Percentiles rank a stretch among this genome's conserved stretches.
Evolutionary conservation across 495 filamentous ascomycete species (phyloP).

Genomic region (Neurospora tetrasperma): DNA sequence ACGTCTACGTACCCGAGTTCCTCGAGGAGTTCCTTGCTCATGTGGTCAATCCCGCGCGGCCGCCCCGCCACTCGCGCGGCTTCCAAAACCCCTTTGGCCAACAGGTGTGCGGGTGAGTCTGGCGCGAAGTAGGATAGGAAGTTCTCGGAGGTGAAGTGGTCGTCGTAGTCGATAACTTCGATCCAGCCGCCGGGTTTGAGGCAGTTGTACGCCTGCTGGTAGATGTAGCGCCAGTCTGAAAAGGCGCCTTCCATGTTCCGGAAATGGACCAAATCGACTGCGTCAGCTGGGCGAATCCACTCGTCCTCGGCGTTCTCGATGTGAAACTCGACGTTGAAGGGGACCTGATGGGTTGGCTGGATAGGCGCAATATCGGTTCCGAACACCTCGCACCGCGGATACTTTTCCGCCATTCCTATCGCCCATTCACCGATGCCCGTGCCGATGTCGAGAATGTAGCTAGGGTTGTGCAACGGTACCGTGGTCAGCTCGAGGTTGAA

Average conservation of each 20-base stretch:
- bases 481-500: constrained; percentile 51
- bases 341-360: constrained; percentile 40
- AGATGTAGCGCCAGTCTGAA: constrained; percentile 49
- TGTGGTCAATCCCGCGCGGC: constrained; percentile 43
- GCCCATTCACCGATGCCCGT: constrained; percentile 66
- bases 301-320: constrained; percentile 56
- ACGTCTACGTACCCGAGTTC: constrained; percentile 55
- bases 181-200: constrained; percentile 57
- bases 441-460: constrained; percentile 57
- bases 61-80: constrained; percentile 35
- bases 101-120: constrained; percentile 26
- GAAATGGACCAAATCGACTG: constrained; percentile 58
- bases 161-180: constrained; percentile 49
- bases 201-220: constrained; percentile 48
- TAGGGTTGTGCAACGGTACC: constrained; percentile 42
- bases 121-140: constrained; percentile 31
- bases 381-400: constrained; percentile 52
- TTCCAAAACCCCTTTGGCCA: constrained; percentile 26
- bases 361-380: constrained; percentile 60
- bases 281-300: constrained; percentile 43
- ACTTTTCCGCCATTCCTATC: constrained; percentile 57
- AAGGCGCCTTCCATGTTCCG: constrained; percentile 56
- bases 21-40: constrained; percentile 39
- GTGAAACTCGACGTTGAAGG: constrained; percentile 60
- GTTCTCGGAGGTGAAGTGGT: constrained; percentile 25